A percentile compares a stretch with the other conserved stretches of the same genome.
These are phyloP conservation scores for Cicer judaicum DNA, from an alignment of 306 rosid species.

Conservation along the genomic window DNA sequence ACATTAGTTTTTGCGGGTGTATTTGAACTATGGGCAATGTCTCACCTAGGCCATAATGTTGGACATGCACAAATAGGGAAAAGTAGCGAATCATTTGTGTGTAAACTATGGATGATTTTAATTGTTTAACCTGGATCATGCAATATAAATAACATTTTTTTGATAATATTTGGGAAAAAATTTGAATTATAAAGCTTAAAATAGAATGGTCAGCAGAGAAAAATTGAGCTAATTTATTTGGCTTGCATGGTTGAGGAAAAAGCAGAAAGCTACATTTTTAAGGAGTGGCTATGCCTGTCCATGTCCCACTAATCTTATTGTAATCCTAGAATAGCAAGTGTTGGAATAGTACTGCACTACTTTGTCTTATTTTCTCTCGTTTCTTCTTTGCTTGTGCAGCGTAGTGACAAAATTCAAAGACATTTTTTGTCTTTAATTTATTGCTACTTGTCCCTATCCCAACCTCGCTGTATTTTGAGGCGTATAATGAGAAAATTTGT, in stretches of 20 bases:
- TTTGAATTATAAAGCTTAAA: not conserved
- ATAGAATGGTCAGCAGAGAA: conserved; percentile 18
- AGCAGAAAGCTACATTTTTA: conserved; percentile 15
- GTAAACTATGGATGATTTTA: not conserved
- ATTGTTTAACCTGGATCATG: not conserved
- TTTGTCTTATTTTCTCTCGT: conserved; percentile 44
- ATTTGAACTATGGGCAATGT: not conserved
- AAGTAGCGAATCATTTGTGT: not conserved
- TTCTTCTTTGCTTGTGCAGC: conserved; percentile 34
- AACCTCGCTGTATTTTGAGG: conserved; percentile 41
- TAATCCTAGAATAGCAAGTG: conserved; percentile 42
- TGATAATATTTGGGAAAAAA: not conserved
- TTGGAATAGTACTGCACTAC: conserved; percentile 27
- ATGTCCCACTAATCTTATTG: conserved; percentile 43
- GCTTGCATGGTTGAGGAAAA: conserved; percentile 43
- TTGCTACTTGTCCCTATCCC: conserved; percentile 50
- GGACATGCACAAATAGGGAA: not conserved
- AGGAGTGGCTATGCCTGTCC: conserved; percentile 18
- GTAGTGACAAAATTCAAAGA: conserved; percentile 55
- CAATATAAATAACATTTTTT: not conserved
- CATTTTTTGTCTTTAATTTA: conserved; percentile 47
- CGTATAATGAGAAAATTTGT: conserved; percentile 35
- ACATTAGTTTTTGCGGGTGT: not conserved
- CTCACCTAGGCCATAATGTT: conserved; percentile 2
- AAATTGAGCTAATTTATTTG: not conserved